Percentiles rank a stretch among this genome's conserved stretches.
Evolutionary conservation across 306 rosid species (phyloP).

Genomic region (Castanospermum australe): DNA sequence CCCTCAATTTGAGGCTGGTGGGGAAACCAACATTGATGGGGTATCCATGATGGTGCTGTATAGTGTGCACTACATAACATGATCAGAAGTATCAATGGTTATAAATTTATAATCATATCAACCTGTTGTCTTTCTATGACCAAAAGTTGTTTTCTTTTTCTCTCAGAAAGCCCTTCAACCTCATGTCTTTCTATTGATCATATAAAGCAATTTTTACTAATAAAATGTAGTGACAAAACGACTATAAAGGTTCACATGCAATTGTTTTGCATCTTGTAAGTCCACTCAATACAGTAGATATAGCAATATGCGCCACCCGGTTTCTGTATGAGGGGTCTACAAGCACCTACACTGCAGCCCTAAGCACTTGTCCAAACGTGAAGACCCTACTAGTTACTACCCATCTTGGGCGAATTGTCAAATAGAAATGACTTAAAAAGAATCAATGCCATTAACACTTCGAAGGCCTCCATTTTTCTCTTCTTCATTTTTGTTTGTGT

Average conservation of each 20-base stretch:
- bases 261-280: neutral
- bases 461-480: neutral
- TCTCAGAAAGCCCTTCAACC: neutral
- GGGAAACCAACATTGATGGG: conserved; percentile 37
- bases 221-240: conserved; percentile 9
- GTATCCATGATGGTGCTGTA: conserved; percentile 28
- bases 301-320: conserved; percentile 15
- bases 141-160: neutral
- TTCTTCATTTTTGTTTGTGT: neutral
- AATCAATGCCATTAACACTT: conserved; percentile 25
- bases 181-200: neutral
- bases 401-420: conserved; percentile 8
- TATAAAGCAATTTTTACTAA: neutral
- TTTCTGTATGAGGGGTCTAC: conserved; percentile 14
- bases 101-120: conserved; percentile 13
- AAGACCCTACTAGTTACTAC: neutral
- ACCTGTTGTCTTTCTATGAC: neutral
- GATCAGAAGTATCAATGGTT: conserved; percentile 8
- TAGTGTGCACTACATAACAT: conserved; percentile 29
- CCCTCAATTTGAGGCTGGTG: conserved; percentile 54
- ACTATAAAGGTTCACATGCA: conserved; percentile 24
- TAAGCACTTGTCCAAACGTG: neutral
- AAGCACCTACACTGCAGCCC: conserved; percentile 1
- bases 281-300: neutral
- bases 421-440: conserved; percentile 26